Conservation (phyloP, 169 alveolate species). For the Eimeria maxima region DNA sequence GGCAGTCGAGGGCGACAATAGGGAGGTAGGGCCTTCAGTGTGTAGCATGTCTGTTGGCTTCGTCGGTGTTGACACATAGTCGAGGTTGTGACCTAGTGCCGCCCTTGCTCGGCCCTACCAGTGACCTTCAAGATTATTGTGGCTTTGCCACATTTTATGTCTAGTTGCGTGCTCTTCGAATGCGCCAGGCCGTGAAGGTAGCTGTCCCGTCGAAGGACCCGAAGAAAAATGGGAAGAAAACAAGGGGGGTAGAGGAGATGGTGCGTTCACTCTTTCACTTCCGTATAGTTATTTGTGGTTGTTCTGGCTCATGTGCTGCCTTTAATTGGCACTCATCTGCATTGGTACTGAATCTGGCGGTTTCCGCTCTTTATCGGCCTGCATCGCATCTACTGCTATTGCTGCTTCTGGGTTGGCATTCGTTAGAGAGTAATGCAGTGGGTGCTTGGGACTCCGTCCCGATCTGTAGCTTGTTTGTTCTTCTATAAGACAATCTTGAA, state of each 20-base stretch:
- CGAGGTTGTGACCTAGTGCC: background rate
- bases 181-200: constrained; percentile 58
- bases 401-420: background rate
- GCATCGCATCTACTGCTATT: background rate
- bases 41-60: background rate
- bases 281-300: background rate
- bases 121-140: background rate
- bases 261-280: background rate
- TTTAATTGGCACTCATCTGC: background rate
- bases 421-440: background rate
- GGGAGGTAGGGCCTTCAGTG: constrained; percentile 14
- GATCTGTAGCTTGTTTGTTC: background rate
- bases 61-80: background rate
- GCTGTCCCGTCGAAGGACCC: constrained; percentile 72
- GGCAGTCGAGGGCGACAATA: constrained; percentile 61
- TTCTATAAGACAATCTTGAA: background rate
- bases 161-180: background rate
- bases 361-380: background rate
- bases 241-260: constrained; percentile 61
- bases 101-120: too few species aligned
- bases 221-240: constrained; percentile 31
- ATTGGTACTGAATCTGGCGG: background rate
- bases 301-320: background rate
- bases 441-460: background rate
- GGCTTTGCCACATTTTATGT: background rate